Base-by-base conservation (phyloP, 306 rosid species). In the Quercus wislizeni region DNA sequence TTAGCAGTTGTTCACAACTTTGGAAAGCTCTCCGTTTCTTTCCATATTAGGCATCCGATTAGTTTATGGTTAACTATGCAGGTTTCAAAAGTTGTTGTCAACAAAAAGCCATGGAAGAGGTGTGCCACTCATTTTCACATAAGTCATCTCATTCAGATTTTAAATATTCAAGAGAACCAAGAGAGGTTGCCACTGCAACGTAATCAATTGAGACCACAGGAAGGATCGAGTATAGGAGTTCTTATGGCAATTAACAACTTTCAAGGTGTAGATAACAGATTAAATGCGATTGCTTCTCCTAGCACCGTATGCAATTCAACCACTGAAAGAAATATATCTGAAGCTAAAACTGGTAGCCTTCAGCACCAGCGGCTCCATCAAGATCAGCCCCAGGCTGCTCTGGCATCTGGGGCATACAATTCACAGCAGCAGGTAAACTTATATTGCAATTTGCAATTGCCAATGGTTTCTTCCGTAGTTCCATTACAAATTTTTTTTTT, bases 51-150 rank as follows among this genome's bases (percentile, higher is more conserved):
- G 23, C 15, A 35, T 73, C 57, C 69, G 74, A 46, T 68, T 69
- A 54, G 17, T 35, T 4, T n/a, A 55, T 57, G 27, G 46, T 71
- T 70, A 69, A 76, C 38, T 33, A 3, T 57, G 76, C 92, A 90
- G 97, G 79, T 75, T 55, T 71, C 83, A 0, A 72, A 77, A 75
- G 75, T 64, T 69, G 59, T 28, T 25, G 20, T 15, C 46, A 78
- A 67, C 62, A 85, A 79, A 74, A 83, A 51, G 54, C 56, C 79
- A 11, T 83, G 85, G 86, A 93, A 88, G 87, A 91, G 82, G 78
- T 91, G 90, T 78, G 93, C 90, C 43, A 75, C 87, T 71, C 98
- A 93, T 83, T 90, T 90, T 62, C 80, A 79, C 90, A 91, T 91
- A 62, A 83, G 89, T 77, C 89, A 59, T 68, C 54, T 89, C 28